These are phyloP conservation scores for Fusarium verrucosum DNA, from an alignment of 2,329 filamentous ascomycete species.

Conservation along the genomic window DNA sequence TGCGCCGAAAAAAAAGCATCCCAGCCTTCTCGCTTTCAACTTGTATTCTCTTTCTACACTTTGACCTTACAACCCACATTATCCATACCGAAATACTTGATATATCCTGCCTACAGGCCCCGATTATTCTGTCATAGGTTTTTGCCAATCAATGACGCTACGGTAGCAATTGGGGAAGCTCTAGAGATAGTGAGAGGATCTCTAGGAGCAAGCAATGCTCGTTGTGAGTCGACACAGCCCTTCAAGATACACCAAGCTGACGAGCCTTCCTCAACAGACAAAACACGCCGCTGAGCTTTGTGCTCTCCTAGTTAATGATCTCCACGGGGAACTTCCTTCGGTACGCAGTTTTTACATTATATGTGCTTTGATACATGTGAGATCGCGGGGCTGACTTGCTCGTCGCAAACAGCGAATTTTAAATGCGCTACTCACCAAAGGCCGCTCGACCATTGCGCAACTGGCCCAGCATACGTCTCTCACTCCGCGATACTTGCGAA, in stretches of 20 bases:
- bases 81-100: neutral
- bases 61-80: constrained; percentile 3
- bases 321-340: constrained; percentile 90
- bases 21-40: constrained; percentile 28
- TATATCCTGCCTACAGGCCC: constrained; percentile 1
- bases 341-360: constrained; percentile 63
- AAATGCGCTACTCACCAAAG: constrained; percentile 77
- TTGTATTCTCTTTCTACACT: constrained; percentile 2
- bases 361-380: constrained; percentile 7
- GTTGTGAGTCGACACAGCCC: constrained; percentile 56
- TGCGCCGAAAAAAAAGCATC: constrained; percentile 40
- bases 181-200: constrained; percentile 82
- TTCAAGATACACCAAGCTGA: constrained; percentile 37
- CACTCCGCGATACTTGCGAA: constrained; percentile 76
- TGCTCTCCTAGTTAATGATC: constrained; percentile 85
- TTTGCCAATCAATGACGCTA: constrained; percentile 62
- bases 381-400: constrained; percentile 44
- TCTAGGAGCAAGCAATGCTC: constrained; percentile 73
- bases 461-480: constrained; percentile 78
- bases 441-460: constrained; percentile 76
- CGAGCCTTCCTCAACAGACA: constrained; percentile 55
- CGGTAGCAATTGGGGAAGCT: constrained; percentile 77
- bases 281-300: constrained; percentile 88
- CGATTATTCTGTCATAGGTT: constrained; percentile 15
- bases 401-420: constrained; percentile 77